phyloP scores from a whole-genome alignment of 1,284 basidiomycete genomes.

The Entoloma clypeatum region DNA sequence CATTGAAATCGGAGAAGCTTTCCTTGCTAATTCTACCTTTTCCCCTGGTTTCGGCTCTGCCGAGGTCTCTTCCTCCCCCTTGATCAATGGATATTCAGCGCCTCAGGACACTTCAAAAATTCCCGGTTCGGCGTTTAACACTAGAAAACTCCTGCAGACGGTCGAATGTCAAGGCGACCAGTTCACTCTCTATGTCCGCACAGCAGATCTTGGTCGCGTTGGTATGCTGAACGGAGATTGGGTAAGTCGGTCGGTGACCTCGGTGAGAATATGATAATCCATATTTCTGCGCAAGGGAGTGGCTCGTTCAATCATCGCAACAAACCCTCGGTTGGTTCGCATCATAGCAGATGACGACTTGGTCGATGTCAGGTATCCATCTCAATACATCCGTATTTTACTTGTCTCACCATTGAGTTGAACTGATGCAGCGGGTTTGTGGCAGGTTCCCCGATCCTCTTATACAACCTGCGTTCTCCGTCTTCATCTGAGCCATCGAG shows the following conservation, averaged over 20 bases:
- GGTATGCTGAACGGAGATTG: conserved; percentile 87
- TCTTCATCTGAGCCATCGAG: conserved; percentile 21
- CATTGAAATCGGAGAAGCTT: conserved; percentile 69
- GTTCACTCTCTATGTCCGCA: conserved; percentile 52
- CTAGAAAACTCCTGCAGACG: conserved; percentile 30
- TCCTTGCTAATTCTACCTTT: conserved; percentile 54
- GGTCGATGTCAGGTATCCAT: conserved; percentile 29
- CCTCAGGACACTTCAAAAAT: conserved; percentile 9
- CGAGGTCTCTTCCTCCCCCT: conserved; percentile 15
- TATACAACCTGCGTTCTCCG: conserved; percentile 50
- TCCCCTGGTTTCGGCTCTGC: conserved; percentile 17
- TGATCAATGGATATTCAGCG: background rate
- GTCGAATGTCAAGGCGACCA: conserved; percentile 40
- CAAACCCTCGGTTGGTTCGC: conserved; percentile 50
- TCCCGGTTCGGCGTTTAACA: conserved; percentile 15
- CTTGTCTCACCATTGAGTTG: background rate
- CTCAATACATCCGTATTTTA: background rate
- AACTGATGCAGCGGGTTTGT: conserved; percentile 34
- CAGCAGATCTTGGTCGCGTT: conserved; percentile 63
- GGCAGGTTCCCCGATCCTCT: conserved; percentile 52
- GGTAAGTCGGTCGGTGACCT: conserved; percentile 46
- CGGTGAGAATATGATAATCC: conserved; percentile 9
- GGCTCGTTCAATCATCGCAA: conserved; percentile 27
- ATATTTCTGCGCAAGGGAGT: conserved; percentile 32
- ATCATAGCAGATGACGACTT: conserved; percentile 51